phyloP scores from a whole-genome alignment of 2,329 filamentous ascomycete genomes.

The Apiospora aurea region DNA sequence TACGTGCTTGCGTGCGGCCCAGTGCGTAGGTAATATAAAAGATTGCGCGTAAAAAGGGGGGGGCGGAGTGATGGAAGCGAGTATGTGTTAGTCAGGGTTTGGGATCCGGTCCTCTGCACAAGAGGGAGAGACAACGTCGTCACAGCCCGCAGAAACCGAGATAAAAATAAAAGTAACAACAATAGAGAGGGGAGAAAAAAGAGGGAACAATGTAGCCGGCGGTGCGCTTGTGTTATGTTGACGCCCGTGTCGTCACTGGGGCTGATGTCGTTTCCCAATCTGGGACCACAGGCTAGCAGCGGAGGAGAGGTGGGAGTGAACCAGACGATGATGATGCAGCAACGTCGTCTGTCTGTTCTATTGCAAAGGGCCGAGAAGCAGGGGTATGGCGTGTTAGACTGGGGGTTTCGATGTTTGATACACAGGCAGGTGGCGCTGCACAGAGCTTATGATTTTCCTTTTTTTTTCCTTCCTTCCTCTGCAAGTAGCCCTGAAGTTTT shows the following conservation, averaged over 20 bases:
- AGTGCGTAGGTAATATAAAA: constrained; percentile 34
- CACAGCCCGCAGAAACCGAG: not conserved
- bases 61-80: not conserved
- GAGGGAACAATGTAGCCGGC: constrained; percentile 26
- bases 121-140: not conserved
- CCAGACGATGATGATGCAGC: constrained; percentile 26
- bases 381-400: constrained; percentile 26
- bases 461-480: constrained; percentile 19
- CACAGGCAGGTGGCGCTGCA: constrained; percentile 29
- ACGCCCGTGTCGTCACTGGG: constrained; percentile 24
- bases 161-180: constrained; percentile 16
- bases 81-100: not conserved
- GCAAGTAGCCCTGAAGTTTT: constrained; percentile 36
- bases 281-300: constrained; percentile 33
- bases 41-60: constrained; percentile 28
- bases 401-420: constrained; percentile 25
- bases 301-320: constrained; percentile 22
- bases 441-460: not conserved
- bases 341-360: constrained; percentile 29
- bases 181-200: not conserved
- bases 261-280: constrained; percentile 36
- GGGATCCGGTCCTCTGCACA: not conserved
- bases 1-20: constrained; percentile 28
- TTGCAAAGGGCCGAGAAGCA: constrained; percentile 30
- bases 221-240: constrained; percentile 25